Evolutionary conservation across 441 rosid genomes (phyloP).

Genomic region (Raphanus hybrid): DNA sequence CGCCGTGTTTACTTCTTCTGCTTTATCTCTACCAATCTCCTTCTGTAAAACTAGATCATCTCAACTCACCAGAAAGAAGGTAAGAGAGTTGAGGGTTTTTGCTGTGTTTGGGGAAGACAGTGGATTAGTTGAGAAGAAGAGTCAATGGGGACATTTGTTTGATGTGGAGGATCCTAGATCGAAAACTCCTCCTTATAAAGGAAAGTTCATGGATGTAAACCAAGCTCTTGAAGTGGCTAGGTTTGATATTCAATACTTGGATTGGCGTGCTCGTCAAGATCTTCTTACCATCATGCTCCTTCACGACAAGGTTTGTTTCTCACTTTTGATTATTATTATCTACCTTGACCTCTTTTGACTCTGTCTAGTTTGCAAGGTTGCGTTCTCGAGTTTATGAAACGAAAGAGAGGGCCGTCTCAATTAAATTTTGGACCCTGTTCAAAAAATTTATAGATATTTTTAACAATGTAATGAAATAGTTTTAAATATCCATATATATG

Average conservation of each 20-base stretch:
- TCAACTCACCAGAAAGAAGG: conserved; percentile 62
- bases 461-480: no score
- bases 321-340: no score
- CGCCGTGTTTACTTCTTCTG: conserved; percentile 70
- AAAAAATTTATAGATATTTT: no score
- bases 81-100: conserved; percentile 62
- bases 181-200: conserved; percentile 75
- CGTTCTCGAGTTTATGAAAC: no score
- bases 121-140: conserved; percentile 72
- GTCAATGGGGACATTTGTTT: conserved; percentile 71
- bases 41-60: conserved; percentile 55
- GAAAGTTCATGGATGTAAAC: conserved; percentile 81
- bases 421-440: no score
- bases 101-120: conserved; percentile 82
- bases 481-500: no score
- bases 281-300: conserved; percentile 85
- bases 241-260: conserved; percentile 86
- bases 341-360: no score
- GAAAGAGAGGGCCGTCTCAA: no score
- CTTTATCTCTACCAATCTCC: conserved; percentile 75
- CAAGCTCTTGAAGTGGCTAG: conserved; percentile 95
- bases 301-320: conserved; percentile 75
- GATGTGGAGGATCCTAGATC: conserved; percentile 96
- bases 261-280: conserved; percentile 98
- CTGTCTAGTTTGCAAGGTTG: no score